Base-by-base conservation (phyloP, 2,329 filamentous ascomycete genomes). In the Neurospora sp. region DNA sequence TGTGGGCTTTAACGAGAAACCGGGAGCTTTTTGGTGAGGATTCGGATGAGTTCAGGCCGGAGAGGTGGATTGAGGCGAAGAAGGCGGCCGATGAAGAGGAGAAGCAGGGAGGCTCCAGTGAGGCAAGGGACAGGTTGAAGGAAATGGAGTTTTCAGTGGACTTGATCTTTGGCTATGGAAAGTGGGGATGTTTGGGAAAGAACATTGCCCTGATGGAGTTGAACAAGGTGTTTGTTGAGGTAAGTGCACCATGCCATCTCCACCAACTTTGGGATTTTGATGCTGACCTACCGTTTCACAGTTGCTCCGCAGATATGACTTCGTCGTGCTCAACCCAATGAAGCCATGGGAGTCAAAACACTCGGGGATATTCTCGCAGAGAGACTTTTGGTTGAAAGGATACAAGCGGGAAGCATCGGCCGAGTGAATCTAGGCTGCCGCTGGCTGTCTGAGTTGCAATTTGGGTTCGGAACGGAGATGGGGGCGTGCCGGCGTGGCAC, bases 11-110 rank as follows among this genome's bases (percentile, higher is more conserved):
- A 12, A 71, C 72, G 70, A 70, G 71, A 11, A 67, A 69, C 0
- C n/a, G 57, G 6, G 70, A 68, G 3, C 70, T 79, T 12, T 79
- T 77, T 68, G 81, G 81, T 4, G 68, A 73, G 6, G 80, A 83
- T 69, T 77, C 80, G 2, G 76, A 78, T 23, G 69, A 79, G 1
- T 86, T 82, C 73, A 76, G 80, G 17, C 84, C 83, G 0, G 82
- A 83, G 67, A 76, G 83, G 41, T 85, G 83, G 82, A 70, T 85
- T 10, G 77, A 81, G 67, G 77, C 74, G 0, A 76, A 74, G n/a
- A 72, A 74, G 37, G 46, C 40, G 4, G 77, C 74, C 0, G 76
- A 74, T n/a, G 72, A 74, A 36, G 46, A 37, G 12, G 57, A 68
- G 15, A 68, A 62, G 62, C 38, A 39, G 8, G 62, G 28, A 11